Base-by-base conservation (phyloP, 1,139 yeast species). In the Sporopachydermia cereana region DNA sequence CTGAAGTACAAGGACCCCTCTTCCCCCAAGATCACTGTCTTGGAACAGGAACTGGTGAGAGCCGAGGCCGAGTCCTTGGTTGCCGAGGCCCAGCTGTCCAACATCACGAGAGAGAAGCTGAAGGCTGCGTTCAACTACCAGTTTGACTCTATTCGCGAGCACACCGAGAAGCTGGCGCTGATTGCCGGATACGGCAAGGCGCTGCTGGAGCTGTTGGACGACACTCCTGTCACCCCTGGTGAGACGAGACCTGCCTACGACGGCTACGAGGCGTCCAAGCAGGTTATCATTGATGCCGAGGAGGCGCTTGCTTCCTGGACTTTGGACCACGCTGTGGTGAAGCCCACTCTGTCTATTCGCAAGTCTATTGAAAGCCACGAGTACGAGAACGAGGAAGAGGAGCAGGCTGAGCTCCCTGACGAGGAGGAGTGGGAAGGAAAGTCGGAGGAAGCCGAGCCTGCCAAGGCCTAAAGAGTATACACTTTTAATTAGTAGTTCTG, bases 141-240 rank as follows among this genome's bases (percentile, higher is more conserved):
- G 65, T 84, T 84, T 58, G 93, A 83, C 63, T 78, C 94, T 39
- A 71, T 78, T 51, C 78, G 91, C 67, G 93, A 84, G 66, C 77
- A 77, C 58, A 78, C 91, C 55, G 94, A 84, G 68, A 84, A 84
- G 67, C 76, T 79, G 60, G 91, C 93, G 50, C 72, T 84, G 57
- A 82, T 84, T 67, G 91, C 93, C 52, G 91, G 93, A 57, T 83
- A 84, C 69, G 94, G 93, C 69, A 83, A 84, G 68, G 93, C 91
- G 34, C 66, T 84, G 51, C 71, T 84, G 63, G 91, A 83, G 67
- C 72, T 84, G 59, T 72, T 84, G 61, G 94, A 84, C 61, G 93
- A 83, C 61, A 69, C 84, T 51, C 85, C 93, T 51, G 91, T 84
- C 47, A 82, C 93, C 53, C 95, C 95, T 48, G 95, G 95, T 69